phyloP scores from a whole-genome alignment of 164 flowering plant genomes.

The Liquidambar formosana region DNA sequence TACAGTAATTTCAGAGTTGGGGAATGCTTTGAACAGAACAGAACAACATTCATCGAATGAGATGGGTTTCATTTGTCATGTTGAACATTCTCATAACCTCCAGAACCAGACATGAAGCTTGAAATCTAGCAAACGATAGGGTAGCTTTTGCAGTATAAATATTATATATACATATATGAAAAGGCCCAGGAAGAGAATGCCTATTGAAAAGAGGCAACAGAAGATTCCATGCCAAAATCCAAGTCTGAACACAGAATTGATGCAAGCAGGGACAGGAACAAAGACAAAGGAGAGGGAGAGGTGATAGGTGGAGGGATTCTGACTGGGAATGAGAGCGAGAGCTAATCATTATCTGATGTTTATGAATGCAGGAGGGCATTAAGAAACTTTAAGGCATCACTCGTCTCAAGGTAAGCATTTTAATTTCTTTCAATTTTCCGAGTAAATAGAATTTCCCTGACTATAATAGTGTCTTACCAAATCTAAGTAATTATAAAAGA shows the following conservation, averaged over 20 bases:
- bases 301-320: conserved; percentile 73
- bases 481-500: too few species aligned
- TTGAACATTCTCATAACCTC: conserved; percentile 94
- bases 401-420: conserved; percentile 67
- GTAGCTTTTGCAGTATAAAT: conserved; percentile 43
- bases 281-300: conserved; percentile 55
- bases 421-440: neutral
- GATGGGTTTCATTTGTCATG: conserved; percentile 98
- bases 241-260: conserved; percentile 51
- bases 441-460: neutral
- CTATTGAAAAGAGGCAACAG: conserved; percentile 49
- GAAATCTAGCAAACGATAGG: conserved; percentile 99
- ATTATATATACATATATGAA: too few species aligned
- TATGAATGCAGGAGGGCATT: conserved; percentile 50
- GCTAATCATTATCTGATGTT: neutral
- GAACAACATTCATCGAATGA: conserved; percentile 90
- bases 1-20: conserved; percentile 78
- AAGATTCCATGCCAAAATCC: conserved; percentile 44
- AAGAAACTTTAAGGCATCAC: conserved; percentile 73
- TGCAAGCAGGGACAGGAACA: conserved; percentile 48
- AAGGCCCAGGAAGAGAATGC: conserved; percentile 44
- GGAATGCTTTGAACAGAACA: conserved; percentile 71
- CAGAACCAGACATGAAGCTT: conserved; percentile 87
- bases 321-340: conserved; percentile 61
- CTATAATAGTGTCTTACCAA: too few species aligned